Conservation (phyloP, 2,329 filamentous ascomycete species). For the Exserohilum turcica region DNA sequence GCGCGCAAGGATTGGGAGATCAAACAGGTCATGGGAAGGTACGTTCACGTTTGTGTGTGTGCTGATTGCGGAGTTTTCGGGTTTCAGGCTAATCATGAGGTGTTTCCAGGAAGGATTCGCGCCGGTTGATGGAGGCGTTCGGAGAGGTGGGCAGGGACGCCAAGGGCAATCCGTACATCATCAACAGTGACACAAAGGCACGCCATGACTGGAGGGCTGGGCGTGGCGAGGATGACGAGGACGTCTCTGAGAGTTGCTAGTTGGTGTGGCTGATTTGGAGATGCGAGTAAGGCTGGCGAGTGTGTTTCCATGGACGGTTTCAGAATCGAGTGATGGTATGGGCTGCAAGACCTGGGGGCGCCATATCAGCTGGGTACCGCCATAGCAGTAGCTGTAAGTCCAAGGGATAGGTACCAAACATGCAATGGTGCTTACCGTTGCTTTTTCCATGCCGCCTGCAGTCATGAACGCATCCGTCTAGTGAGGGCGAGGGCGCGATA, state of each 20-base stretch:
- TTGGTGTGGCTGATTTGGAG: neutral
- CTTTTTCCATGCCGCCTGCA: slow-evolving; percentile 3
- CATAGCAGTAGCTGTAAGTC: too few relatives aligned
- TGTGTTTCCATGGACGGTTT: neutral
- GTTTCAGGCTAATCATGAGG: slow-evolving; percentile 49
- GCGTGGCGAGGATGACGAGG: slow-evolving; percentile 37
- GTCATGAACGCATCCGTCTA: slow-evolving; percentile 3
- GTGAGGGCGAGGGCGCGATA: slow-evolving; percentile 6
- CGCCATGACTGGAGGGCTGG: slow-evolving; percentile 40
- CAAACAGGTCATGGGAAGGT: slow-evolving; percentile 48
- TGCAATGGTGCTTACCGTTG: neutral
- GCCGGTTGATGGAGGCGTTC: slow-evolving; percentile 33
- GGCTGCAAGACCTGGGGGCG: too few relatives aligned
- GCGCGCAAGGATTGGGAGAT: slow-evolving; percentile 57
- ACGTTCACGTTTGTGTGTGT: too few relatives aligned
- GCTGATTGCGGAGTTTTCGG: too few relatives aligned
- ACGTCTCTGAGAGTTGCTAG: slow-evolving; percentile 37
- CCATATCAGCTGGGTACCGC: too few relatives aligned
- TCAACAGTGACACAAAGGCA: slow-evolving; percentile 44
- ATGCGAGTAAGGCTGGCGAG: neutral
- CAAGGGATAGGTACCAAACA: neutral
- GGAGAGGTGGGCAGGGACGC: slow-evolving; percentile 49
- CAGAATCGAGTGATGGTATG: neutral
- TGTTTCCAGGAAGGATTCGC: slow-evolving; percentile 27
- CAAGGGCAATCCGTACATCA: slow-evolving; percentile 48